Base-by-base conservation (phyloP, 495 filamentous ascomycete species). In the Amphirosellinia nigrospora region DNA sequence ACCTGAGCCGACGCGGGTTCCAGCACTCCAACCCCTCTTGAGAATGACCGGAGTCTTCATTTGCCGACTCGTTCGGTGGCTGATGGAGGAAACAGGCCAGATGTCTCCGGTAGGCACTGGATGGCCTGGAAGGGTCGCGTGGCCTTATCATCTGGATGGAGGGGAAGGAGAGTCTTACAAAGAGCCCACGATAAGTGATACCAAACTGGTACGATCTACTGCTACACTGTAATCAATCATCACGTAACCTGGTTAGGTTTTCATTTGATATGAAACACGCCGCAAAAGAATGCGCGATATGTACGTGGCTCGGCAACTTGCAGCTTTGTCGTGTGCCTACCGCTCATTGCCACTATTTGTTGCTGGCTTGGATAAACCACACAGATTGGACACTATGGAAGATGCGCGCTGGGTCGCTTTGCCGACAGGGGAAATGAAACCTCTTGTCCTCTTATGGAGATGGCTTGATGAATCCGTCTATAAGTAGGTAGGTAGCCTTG, bases 181-280 rank as follows among this genome's bases (percentile, higher is more conserved):
- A 46, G 38, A 32, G 26, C n/a, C 56, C 32, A 26, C 41, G 53
- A 59, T 68, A 68, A 59, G 53, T 59, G 28, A 48, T 67, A 41
- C 28, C 50, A 55, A 21, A 39, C 34, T 53, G 16, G 23, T 43
- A 36, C 52, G 41, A 26, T 36, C 13, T 69, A 32, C 66, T 69
- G 21, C 66, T 69, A 69, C 66, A 38, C 66, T 69, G 66, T 48
- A 62, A 69, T 69, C 66, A 41, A 11, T 43, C 26, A 52, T 48
- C 50, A 66, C 56, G 64, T 45, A 66, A 41, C 21, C 36, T 61
- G 36, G 58, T 39, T 41, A 61, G 21, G 11, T 41, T 26, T 41
- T 15, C 28, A 28, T 26, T 41, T 16, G 36, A 41, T 41, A 21
- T 26, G 58, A 61, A 61, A 61, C 21, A 26, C 10, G 58, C 58